Base-by-base conservation (phyloP, 148 eudicot species). In the Heliamphora exappendiculata region DNA sequence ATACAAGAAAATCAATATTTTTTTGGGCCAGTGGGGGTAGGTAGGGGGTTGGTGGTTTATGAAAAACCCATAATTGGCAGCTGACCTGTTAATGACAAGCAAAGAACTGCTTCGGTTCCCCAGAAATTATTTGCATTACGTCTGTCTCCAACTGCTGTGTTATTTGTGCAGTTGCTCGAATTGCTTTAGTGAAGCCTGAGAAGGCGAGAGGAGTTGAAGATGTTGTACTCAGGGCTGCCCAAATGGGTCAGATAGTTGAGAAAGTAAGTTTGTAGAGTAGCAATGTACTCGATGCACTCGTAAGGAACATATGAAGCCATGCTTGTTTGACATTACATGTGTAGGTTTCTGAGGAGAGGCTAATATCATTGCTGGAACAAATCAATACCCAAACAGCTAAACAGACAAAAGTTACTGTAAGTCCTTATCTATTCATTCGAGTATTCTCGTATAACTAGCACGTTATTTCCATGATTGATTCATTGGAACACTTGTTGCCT, bases 181-280 rank as follows among this genome's bases (percentile, higher is more conserved):
- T 95, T 82, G 98, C 98, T 66, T 85, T 95, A 80, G 98, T 95
- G 77, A 95, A 95, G 89, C 97, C 97, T 65, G 98, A 95, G 74
- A 95, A 95, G 82, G 98, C 98, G 53, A 88, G 91, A 79, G 97
- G 97, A 78, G 98, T 95, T 77, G 98, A 95, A 85, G 98, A 92
- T 86, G 94, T 95, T 71, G 65, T 95, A 72, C 67, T 95, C 28
- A 85, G 98, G 84, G 91, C 98, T 76, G 98, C 97, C 69, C 98
- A 91, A 85, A 85, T 78, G 84, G 98, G 98, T 83, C 97, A 95
- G 76, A 91, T 95, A 60, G 91, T 77, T 39, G 98, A 95, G 76
- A 95, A 92, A 94, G 98, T 92, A 58, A 59, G 22, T 51, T 47
- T 20, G 19, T 57, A 11, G 73, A 20, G 17, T 19, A 12, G 20